phyloP scores from a whole-genome alignment of 768 basidiomycete species.

The Cytidiella melzeri region DNA sequence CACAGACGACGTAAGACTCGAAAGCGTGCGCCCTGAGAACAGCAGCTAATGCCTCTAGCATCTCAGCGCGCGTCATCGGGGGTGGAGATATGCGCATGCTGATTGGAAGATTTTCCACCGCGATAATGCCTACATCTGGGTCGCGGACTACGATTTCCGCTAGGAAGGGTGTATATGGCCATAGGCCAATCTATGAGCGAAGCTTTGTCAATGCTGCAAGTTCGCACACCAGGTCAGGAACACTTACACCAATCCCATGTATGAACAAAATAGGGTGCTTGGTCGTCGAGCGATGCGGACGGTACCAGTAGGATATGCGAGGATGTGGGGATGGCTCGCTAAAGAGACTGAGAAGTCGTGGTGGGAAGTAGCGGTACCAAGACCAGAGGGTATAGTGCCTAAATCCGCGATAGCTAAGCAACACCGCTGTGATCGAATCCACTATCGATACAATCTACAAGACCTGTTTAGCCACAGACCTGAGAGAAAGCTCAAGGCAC shows the following conservation, averaged over 20 bases:
- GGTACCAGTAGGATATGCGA: conserved; percentile 41
- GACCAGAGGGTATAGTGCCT: conserved; percentile 39
- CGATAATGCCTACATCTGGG: conserved; percentile 50
- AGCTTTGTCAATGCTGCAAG: not conserved
- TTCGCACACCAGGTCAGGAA: conserved; percentile 5
- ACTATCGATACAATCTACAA: conserved; percentile 46
- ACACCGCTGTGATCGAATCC: conserved; percentile 39
- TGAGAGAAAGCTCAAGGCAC: conserved; percentile 18
- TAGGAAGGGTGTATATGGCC: conserved; percentile 50
- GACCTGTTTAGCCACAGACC: not conserved
- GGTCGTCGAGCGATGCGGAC: conserved; percentile 39
- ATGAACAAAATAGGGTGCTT: conserved; percentile 56
- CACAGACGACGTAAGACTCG: conserved; percentile 36
- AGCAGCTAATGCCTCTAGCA: conserved; percentile 36
- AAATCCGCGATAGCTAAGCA: conserved; percentile 41
- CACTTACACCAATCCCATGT: conserved; percentile 60
- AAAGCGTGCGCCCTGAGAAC: conserved; percentile 41
- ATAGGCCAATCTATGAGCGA: conserved; percentile 56
- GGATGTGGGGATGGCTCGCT: conserved; percentile 33
- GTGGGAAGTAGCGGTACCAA: conserved; percentile 44
- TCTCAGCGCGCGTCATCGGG: conserved; percentile 35
- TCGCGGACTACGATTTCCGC: conserved; percentile 36
- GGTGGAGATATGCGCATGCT: conserved; percentile 54
- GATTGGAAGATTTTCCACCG: conserved; percentile 55
- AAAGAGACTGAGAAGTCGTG: conserved; percentile 39